Conservation (phyloP, 2,329 filamentous ascomycete genomes). For the Triangularia setosa region DNA sequence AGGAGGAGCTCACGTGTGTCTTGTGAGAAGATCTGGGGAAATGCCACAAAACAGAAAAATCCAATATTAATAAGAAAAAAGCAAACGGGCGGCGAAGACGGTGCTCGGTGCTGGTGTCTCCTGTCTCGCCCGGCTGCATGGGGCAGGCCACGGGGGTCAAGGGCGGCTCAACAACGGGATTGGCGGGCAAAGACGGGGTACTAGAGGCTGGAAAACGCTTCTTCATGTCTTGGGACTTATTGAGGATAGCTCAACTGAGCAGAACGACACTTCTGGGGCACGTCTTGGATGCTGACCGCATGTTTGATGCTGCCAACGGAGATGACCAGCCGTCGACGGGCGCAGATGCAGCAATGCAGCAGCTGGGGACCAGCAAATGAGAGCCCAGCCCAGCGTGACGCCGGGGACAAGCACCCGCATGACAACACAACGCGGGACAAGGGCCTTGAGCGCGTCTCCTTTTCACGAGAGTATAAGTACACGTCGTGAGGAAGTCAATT, state of each 20-base stretch:
- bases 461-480: not conserved
- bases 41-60: not conserved
- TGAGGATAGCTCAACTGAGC: not conserved
- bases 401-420: conserved; percentile 13
- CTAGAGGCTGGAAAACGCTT: conserved; percentile 7
- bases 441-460: not conserved
- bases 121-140: not conserved
- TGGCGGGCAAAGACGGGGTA: not conserved
- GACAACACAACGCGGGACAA: conserved; percentile 8
- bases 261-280: not conserved
- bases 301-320: conserved; percentile 12
- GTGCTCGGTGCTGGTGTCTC: not conserved
- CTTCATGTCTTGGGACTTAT: not conserved
- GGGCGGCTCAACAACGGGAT: not conserved
- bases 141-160: not conserved
- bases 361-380: conserved; percentile 11
- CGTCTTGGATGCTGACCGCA: conserved; percentile 22
- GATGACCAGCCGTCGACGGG: conserved; percentile 4
- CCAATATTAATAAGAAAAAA: not conserved
- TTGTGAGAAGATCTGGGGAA: not conserved
- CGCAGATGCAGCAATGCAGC: conserved; percentile 6
- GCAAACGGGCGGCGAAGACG: conserved; percentile 1
- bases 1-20: not conserved
- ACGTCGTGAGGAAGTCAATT: not conserved
- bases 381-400: conserved; percentile 11